These are phyloP conservation scores for Coemansia sp. DNA, from an alignment of 192 early-diverging fungal genomes.

Conservation along the genomic window DNA sequence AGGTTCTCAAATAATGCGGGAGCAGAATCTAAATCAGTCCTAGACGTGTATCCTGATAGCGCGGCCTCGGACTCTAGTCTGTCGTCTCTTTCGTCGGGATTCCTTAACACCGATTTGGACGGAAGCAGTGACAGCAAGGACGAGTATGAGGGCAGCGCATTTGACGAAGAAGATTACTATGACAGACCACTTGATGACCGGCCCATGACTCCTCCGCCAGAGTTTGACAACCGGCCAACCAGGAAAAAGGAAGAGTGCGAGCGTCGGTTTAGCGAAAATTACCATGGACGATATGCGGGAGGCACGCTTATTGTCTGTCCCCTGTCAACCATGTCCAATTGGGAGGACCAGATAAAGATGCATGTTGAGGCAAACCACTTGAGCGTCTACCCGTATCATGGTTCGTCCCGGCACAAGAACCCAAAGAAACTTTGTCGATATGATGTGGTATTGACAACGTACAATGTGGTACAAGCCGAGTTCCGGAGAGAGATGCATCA, in stretches of 20 bases:
- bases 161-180: background rate
- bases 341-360: slow-evolving; percentile 67
- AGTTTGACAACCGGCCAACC: slow-evolving; percentile 42
- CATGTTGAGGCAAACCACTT: slow-evolving; percentile 51
- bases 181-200: slow-evolving; percentile 16
- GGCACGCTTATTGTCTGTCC: slow-evolving; percentile 73
- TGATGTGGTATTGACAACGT: slow-evolving; percentile 76
- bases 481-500: slow-evolving; percentile 44
- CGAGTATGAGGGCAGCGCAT: slow-evolving; percentile 3
- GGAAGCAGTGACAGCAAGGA: background rate
- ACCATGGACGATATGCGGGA: slow-evolving; percentile 48
- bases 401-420: slow-evolving; percentile 48
- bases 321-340: slow-evolving; percentile 69
- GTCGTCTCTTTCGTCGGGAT: background rate
- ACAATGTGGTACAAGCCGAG: slow-evolving; percentile 64
- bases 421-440: slow-evolving; percentile 56
- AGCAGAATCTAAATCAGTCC: background rate
- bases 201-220: slow-evolving; percentile 48
- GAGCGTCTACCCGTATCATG: slow-evolving; percentile 65
- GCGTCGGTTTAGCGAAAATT: slow-evolving; percentile 33
- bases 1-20: background rate
- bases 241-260: slow-evolving; percentile 43
- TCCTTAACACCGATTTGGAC: background rate
- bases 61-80: background rate
- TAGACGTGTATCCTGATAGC: background rate